These are phyloP conservation scores for Penicillium sp. DNA, from an alignment of 2,329 filamentous ascomycete species.

Conservation along the genomic window DNA sequence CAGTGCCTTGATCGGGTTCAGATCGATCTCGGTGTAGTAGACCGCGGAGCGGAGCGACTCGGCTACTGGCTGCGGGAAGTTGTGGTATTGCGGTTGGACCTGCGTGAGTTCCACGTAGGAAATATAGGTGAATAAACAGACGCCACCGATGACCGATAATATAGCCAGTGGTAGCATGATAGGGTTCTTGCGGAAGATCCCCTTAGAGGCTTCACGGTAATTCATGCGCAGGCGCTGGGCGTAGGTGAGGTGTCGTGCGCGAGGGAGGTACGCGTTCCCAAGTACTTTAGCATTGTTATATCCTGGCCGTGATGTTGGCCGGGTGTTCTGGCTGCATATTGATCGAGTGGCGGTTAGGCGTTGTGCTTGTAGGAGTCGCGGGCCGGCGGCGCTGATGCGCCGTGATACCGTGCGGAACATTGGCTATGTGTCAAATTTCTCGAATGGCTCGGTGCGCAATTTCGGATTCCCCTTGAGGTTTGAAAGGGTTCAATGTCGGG, in stretches of 20 bases:
- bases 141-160: conserved; percentile 36
- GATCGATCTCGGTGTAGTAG: conserved; percentile 77
- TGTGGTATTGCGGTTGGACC: conserved; percentile 41
- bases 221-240: conserved; percentile 32
- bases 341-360: conserved; percentile 17
- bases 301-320: conserved; percentile 12
- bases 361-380: conserved; percentile 17
- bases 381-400: conserved; percentile 31
- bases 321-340: conserved; percentile 20
- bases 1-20: conserved; percentile 73
- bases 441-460: neutral
- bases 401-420: conserved; percentile 30
- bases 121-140: conserved; percentile 39
- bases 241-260: conserved; percentile 26
- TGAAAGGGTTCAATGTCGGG: neutral
- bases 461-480: conserved; percentile 9
- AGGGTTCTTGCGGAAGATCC: conserved; percentile 45
- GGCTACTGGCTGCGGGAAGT: conserved; percentile 46
- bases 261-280: neutral
- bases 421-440: conserved; percentile 2
- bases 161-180: conserved; percentile 44
- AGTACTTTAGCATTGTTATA: conserved; percentile 5
- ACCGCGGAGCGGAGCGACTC: conserved; percentile 74
- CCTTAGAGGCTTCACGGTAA: conserved; percentile 37
- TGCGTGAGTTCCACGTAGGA: conserved; percentile 45